phyloP scores from a whole-genome alignment of 2,329 filamentous ascomycete genomes.

The Blumeriella jaapii region DNA sequence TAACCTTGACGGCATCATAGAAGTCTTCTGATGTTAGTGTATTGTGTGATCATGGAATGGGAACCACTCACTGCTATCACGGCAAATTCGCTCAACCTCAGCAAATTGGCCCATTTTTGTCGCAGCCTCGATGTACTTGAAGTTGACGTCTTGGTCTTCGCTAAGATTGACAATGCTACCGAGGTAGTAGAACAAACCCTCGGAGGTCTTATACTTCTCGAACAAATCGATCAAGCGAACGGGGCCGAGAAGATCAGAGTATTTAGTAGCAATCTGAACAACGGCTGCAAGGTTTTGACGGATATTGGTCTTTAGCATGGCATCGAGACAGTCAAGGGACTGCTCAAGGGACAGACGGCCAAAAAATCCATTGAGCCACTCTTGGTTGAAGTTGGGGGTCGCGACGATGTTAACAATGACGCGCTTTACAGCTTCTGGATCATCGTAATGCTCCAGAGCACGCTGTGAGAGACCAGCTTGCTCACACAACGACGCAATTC shows the following conservation, averaged over 20 bases:
- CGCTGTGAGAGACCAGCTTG: constrained; percentile 78
- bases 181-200: constrained; percentile 96
- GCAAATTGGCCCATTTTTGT: constrained; percentile 88
- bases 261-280: constrained; percentile 93
- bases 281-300: constrained; percentile 93
- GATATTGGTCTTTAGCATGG: constrained; percentile 94
- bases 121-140: constrained; percentile 98
- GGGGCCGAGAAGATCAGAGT: constrained; percentile 88
- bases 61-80: constrained; percentile 58
- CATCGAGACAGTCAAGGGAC: constrained; percentile 84
- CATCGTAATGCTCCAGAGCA: constrained; percentile 90
- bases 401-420: constrained; percentile 72
- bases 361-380: constrained; percentile 89
- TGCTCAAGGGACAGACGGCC: constrained; percentile 92
- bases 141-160: constrained; percentile 89
- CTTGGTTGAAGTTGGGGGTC: constrained; percentile 74
- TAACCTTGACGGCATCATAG: constrained; percentile 90
- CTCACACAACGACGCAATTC: constrained; percentile 85
- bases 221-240: constrained; percentile 82
- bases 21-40: constrained; percentile 31
- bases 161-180: constrained; percentile 96
- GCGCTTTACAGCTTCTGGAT: constrained; percentile 80
- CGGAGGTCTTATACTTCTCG: constrained; percentile 94
- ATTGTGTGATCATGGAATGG: not conserved
- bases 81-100: constrained; percentile 93